Evolutionary conservation across 169 alveolate genomes (phyloP), one percentile per base, ranked within the genome.

Genomic region (Plasmodium sp.): DNA sequence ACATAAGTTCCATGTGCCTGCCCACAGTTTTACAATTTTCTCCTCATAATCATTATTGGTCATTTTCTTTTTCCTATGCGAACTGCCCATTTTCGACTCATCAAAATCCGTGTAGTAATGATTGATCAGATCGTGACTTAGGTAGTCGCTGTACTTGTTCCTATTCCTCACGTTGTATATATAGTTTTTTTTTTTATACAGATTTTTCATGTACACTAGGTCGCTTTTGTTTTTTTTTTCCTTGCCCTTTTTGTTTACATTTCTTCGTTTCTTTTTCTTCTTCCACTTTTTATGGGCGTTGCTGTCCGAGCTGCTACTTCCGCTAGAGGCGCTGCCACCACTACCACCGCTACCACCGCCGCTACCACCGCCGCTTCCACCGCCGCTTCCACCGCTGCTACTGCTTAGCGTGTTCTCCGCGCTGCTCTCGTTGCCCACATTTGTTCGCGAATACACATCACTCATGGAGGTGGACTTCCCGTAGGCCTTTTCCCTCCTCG

Each of bases 1-100:
- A 56, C 95, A 92, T 81, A 96, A 93, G 81, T 96, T 96, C 98
- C 98, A 96, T 27, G 96, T 93, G 33, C 98, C 98, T 81, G 92
- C 92, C 98, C 98, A 96, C 27, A 96, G 58, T 56, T 91, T 93
- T 45, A 96, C 45, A 48, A 94, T 94, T 62, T 80, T 56, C 18
- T 84, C 93, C 31, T 92, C 95, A 92, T 92, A 84, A 62, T 71
- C 85, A 14, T 58, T 67, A 72, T 92, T 81, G 10, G 27, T 80
- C 31, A 62, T 90, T 90, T 81, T 90, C 22, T 71, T 90, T 34
- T 90, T 90, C 22, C 51, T 81, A 33, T 58, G 51, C n/a, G 74
- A 67, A n/a, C 73, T 36, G 10, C 56, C 27, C 33, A 67, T 27
- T 67, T 58, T 86, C 1, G 88, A 86, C 39, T 86, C 85, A 3